Base-by-base conservation (phyloP, 1,284 basidiomycete genomes). In the Papiliotrema terrestris region DNA sequence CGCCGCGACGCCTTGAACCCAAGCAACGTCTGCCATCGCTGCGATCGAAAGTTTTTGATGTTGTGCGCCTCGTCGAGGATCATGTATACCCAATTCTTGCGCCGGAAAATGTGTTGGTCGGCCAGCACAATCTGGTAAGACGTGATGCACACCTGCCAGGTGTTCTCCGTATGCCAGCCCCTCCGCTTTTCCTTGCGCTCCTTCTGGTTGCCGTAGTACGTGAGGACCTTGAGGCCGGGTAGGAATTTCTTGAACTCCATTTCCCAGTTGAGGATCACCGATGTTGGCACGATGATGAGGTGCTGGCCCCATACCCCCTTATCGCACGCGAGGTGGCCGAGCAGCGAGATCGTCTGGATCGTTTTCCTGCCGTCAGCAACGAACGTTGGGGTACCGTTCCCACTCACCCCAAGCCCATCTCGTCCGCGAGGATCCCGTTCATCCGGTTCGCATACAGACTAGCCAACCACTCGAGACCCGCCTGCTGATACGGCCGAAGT, bases 221-320 rank as follows among this genome's bases (percentile, higher is more conserved):
- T 89, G 37, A 98, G 80, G 54, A 91, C 85, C 66, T 86, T 89
- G 82, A 97, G 94, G 1, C 93, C 94, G 0, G 94, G 94, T 2
- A 97, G 80, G 71, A 97, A 97, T 77, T 96, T 96, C 77, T 97
- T 96, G 81, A 97, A 97, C 74, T 97, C 94, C 89, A 97, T 95
- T 74, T 96, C 94, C 94, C 94, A 98, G 71, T 98, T 97, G 55
- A 97, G 81, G 60, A 98, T 83, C 54, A 97, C 94, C 58, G 89
- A 92, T 1, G 94, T 97, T 1, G 94, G 92, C 13, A 95, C 93
- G 65, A 97, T 86, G 70, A 98, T 92, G 29, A 97, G 83, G 77
- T 97, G 94, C 2, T 94, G 94, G 0, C 95, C 95, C 93, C 94
- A 97, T 57, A 95, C 90, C 6, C 94, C 94, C 50, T 87, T 83